Evolutionary conservation across 306 rosid genomes (phyloP), one percentile per base, ranked within the genome.

Genomic region (Castanospermum australe): DNA sequence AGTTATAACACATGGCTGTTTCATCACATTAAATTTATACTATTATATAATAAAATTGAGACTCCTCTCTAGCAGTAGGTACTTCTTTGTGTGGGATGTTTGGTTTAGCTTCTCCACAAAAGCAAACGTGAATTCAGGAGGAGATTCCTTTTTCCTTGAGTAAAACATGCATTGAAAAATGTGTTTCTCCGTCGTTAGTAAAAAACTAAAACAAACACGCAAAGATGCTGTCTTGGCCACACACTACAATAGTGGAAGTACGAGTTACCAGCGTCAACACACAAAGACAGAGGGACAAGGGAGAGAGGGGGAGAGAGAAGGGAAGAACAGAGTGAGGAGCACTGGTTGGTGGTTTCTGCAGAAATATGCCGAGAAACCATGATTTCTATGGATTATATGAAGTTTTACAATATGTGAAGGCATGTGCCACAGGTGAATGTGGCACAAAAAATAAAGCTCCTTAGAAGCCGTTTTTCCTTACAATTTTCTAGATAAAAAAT

Each of bases 381-480:
- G 42, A 55, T 33, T 65, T 65, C 39, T 64, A 21, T 54, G 45
- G 51, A 28, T 39, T 13, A 32, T 68, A 41, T 51, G 25, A 69
- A 60, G 11, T 67, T 75, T 70, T 24, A 47, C 35, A 68, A 79
- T 52, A 67, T 76, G 42, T 13, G 65, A 57, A 51, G 71, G 21
- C 74, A 67, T 50, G 10, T 62, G 73, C 45, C 14, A 36, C 67
- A 13, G 25, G 24, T 55, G 17, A 62, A 25, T 2, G 15, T 52
- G 24, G 48, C 71, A 38, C 61, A 73, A 79, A 55, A 78, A 60
- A 60, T 45, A 38, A 41, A 59, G 68, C 38, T 39, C 66, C 64
- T 79, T 36, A 22, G 1, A 21, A 22, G 9, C 33, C 52, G 9
- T 51, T 67, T 64, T 66, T 62, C 25, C 77, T 28, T 25, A 60